Conservation (phyloP, 495 filamentous ascomycete genomes). For the Rhypophila decipiens region DNA sequence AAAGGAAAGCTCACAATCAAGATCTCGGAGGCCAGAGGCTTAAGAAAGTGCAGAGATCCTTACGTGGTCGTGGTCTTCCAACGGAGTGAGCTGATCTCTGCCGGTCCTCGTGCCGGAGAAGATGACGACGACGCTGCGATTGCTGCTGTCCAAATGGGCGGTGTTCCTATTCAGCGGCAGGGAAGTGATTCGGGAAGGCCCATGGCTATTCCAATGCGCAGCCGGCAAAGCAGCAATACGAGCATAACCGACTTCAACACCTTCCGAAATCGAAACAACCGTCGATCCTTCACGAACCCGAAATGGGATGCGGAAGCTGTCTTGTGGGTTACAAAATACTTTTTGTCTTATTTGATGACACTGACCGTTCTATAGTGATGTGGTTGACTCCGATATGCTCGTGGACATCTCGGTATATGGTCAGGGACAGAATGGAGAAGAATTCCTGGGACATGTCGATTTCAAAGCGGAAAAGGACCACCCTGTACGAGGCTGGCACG, state of each 20-base stretch:
- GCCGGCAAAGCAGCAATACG: conserved; percentile 89
- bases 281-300: conserved; percentile 71
- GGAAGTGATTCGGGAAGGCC: conserved; percentile 69
- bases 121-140: conserved; percentile 42
- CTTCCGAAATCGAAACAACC: conserved; percentile 49
- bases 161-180: conserved; percentile 56
- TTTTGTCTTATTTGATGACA: background rate
- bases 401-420: conserved; percentile 95
- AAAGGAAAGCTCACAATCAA: conserved; percentile 88
- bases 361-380: conserved; percentile 62
- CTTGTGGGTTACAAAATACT: conserved; percentile 62
- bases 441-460: conserved; percentile 86
- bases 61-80: conserved; percentile 98
- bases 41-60: conserved; percentile 76
- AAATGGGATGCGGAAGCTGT: conserved; percentile 93
- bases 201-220: conserved; percentile 94
- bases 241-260: conserved; percentile 66
- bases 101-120: conserved; percentile 56
- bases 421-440: conserved; percentile 67
- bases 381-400: conserved; percentile 85
- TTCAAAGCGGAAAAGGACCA: conserved; percentile 65
- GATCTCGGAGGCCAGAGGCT: conserved; percentile 74
- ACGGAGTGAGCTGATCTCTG: conserved; percentile 91
- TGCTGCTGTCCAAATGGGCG: conserved; percentile 42
- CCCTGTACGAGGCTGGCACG: conserved; percentile 78